phyloP scores from a whole-genome alignment of 108 stramenopile genomes.

The Aurantiochytrium sp. region DNA sequence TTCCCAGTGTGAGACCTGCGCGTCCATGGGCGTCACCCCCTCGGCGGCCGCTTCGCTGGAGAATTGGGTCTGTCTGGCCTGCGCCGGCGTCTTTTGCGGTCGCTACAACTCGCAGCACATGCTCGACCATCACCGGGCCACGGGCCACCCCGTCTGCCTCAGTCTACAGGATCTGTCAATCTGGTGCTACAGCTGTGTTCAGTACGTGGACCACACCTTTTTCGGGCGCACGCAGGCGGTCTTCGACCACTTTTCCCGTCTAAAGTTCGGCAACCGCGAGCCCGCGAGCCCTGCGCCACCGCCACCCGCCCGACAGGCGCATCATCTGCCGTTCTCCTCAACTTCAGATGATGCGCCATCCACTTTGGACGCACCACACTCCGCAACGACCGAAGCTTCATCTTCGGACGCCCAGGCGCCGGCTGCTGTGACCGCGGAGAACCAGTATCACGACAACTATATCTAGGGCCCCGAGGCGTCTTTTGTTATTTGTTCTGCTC shows the following conservation, averaged over 20 bases:
- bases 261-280: neutral
- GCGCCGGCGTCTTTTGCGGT: constrained; percentile 10
- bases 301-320: too few relatives aligned
- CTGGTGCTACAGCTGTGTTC: constrained; percentile 10
- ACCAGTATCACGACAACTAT: too few relatives aligned
- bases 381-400: too few relatives aligned
- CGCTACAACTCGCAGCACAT: neutral
- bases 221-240: neutral
- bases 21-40: neutral
- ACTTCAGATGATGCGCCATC: too few relatives aligned
- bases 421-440: too few relatives aligned
- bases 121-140: neutral
- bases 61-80: neutral
- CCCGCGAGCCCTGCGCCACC: neutral
- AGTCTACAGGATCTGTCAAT: neutral
- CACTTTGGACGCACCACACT: too few relatives aligned
- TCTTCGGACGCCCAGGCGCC: too few relatives aligned
- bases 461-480: too few relatives aligned
- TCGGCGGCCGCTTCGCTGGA: neutral
- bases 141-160: neutral
- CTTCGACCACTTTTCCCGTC: neutral
- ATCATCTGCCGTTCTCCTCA: too few relatives aligned
- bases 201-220: constrained; percentile 21
- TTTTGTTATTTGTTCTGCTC: too few relatives aligned
- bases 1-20: neutral